A percentile compares a stretch with the other conserved stretches of the same genome.
phyloP scores from a whole-genome alignment of 2,329 filamentous ascomycete genomes.

The Grosmannia serpens region DNA sequence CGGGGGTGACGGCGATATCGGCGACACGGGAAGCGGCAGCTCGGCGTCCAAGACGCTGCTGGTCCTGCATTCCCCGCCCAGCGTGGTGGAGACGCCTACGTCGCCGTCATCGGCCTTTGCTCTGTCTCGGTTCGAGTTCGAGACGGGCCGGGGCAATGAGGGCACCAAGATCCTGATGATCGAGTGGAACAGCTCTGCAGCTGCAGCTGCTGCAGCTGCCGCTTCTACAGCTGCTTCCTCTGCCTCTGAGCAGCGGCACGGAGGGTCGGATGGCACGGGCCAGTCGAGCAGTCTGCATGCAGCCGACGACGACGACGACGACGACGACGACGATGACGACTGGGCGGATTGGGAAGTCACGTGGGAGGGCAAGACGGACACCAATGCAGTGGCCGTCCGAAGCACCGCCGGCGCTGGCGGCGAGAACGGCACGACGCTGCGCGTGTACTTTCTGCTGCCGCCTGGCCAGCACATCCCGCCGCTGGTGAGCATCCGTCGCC shows the following conservation, averaged over 20 bases:
- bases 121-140: constrained; percentile 81
- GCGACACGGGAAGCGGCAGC: not conserved
- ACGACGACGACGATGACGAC: not conserved
- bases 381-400: constrained; percentile 54
- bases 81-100: constrained; percentile 27
- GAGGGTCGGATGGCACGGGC: too few species aligned
- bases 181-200: constrained; percentile 58
- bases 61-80: constrained; percentile 8
- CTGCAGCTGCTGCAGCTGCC: not conserved
- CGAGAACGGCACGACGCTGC: constrained; percentile 37
- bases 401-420: constrained; percentile 28
- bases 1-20: not conserved
- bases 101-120: constrained; percentile 37
- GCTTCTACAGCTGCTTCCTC: not conserved
- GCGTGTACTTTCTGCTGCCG: constrained; percentile 69
- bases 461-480: constrained; percentile 61
- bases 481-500: constrained; percentile 47
- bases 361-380: constrained; percentile 76
- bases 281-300: not conserved
- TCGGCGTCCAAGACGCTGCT: not conserved
- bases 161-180: constrained; percentile 91
- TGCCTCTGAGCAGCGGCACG: not conserved
- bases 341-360: constrained; percentile 58
- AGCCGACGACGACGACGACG: constrained; percentile 14
- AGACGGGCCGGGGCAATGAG: constrained; percentile 62